These are phyloP conservation scores for Cordyceps fumosorosea DNA, from an alignment of 2,329 filamentous ascomycete species.

Conservation along the genomic window DNA sequence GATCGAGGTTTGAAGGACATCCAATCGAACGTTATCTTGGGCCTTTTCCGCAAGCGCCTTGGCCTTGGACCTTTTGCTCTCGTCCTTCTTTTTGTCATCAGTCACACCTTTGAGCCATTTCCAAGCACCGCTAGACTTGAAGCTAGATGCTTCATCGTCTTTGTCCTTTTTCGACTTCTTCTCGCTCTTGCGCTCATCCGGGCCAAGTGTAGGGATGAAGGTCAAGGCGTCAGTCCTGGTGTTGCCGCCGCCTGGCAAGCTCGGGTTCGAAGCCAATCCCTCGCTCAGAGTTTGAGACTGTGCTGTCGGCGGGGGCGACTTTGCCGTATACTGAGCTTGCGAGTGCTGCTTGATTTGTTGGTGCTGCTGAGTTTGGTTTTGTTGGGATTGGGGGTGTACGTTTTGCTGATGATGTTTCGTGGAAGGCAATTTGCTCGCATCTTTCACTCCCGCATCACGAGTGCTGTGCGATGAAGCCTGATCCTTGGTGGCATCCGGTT, in stretches of 20 bases:
- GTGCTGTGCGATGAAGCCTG: slow-evolving; percentile 13
- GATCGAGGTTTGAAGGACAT: slow-evolving; percentile 81
- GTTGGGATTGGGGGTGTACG: slow-evolving; percentile 14
- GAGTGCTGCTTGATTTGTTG: slow-evolving; percentile 11
- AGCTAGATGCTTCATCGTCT: slow-evolving; percentile 53
- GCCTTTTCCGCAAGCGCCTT: slow-evolving; percentile 49
- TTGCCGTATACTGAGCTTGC: slow-evolving; percentile 20
- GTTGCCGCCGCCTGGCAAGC: slow-evolving; percentile 61
- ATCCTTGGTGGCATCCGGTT: slow-evolving; percentile 30
- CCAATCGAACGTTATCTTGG: slow-evolving; percentile 76
- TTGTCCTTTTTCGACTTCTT: slow-evolving; percentile 70
- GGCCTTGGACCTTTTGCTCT: slow-evolving; percentile 61
- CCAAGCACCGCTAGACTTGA: slow-evolving; percentile 62
- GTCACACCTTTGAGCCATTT: slow-evolving; percentile 78
- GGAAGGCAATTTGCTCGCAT: slow-evolving; percentile 14
- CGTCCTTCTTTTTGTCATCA: slow-evolving; percentile 56
- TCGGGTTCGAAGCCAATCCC: slow-evolving; percentile 37
- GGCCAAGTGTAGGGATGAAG: slow-evolving; percentile 65
- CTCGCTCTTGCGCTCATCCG: slow-evolving; percentile 69
- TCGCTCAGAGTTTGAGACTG: slow-evolving; percentile 22
- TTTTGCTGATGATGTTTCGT: slow-evolving; percentile 17
- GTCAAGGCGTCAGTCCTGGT: slow-evolving; percentile 69
- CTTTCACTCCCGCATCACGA: background rate
- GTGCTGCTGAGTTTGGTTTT: slow-evolving; percentile 18
- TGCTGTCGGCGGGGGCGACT: slow-evolving; percentile 16